These are phyloP conservation scores for Beta corolliflora DNA, from an alignment of 179 eudicot species.

Conservation along the genomic window DNA sequence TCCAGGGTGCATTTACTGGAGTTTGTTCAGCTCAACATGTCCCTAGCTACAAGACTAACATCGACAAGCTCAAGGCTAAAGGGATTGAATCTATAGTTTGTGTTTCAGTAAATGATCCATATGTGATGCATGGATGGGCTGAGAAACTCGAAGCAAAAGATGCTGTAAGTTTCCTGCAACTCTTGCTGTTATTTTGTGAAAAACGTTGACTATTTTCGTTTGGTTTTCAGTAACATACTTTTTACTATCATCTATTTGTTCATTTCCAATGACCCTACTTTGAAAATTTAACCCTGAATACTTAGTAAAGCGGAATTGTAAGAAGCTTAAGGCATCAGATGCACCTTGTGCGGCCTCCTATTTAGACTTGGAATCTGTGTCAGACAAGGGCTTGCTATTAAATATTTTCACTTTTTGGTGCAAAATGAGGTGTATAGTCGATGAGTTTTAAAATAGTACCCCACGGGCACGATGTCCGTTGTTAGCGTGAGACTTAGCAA, in stretches of 20 bases:
- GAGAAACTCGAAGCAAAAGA: conserved; percentile 89
- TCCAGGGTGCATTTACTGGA: conserved; percentile 93
- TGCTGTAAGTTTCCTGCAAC: conserved; percentile 52
- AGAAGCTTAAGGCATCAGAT: not conserved
- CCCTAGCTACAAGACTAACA: conserved; percentile 88
- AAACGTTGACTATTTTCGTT: not conserved
- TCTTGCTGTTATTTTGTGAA: conserved; percentile 1
- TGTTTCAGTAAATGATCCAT: conserved; percentile 92
- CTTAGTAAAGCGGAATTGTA: not conserved
- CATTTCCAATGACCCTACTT: not conserved
- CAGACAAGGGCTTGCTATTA: not conserved
- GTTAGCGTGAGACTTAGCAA: no score
- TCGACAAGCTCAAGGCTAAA: conserved; percentile 81
- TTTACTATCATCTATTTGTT: not conserved
- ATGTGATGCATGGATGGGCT: conserved; percentile 94
- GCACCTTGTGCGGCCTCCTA: not conserved
- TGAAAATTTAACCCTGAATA: not conserved
- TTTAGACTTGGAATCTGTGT: not conserved
- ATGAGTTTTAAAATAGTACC: no score
- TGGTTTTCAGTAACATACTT: not conserved
- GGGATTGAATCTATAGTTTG: conserved; percentile 88
- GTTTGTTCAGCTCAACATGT: conserved; percentile 97
- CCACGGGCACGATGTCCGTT: no score
- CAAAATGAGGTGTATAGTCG: not conserved
- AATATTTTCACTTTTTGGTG: not conserved